These are phyloP conservation scores for Sugiyamaella marilandica DNA, from an alignment of 805 yeast species.

Conservation along the genomic window DNA sequence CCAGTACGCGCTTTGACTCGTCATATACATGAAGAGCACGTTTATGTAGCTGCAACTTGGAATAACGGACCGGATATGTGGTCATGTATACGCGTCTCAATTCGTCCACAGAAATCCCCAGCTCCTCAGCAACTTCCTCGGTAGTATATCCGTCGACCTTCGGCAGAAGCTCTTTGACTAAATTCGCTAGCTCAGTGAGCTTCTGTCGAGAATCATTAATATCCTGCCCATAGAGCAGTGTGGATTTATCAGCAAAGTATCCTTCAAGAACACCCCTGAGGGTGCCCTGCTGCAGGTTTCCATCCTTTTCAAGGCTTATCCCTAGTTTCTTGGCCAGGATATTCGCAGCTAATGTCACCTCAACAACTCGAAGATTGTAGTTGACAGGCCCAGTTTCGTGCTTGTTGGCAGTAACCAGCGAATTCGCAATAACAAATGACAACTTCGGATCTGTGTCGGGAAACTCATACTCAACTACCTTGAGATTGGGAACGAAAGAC, in stretches of 20 bases:
- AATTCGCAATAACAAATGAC: conserved; percentile 58
- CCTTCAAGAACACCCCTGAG: conserved; percentile 60
- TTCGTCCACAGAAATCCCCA: conserved; percentile 41
- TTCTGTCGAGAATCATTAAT: conserved; percentile 37
- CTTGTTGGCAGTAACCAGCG: conserved; percentile 58
- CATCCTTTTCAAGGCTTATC: conserved; percentile 42
- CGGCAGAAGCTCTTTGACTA: conserved; percentile 44
- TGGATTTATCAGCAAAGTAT: conserved; percentile 34
- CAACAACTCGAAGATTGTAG: conserved; percentile 68
- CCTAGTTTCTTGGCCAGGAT: conserved; percentile 48
- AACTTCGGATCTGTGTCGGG: conserved; percentile 44
- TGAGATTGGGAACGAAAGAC: conserved; percentile 55
- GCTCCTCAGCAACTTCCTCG: conserved; percentile 42
- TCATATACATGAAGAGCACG: conserved; percentile 60
- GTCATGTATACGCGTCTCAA: conserved; percentile 44
- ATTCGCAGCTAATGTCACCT: conserved; percentile 63
- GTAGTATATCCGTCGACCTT: conserved; percentile 45
- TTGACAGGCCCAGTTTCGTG: conserved; percentile 65
- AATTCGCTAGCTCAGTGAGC: conserved; percentile 38
- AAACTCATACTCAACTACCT: conserved; percentile 50
- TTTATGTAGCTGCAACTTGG: conserved; percentile 49
- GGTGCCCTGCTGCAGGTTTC: conserved; percentile 53
- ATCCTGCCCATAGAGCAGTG: conserved; percentile 41
- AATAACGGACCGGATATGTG: conserved; percentile 54
- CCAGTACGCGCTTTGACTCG: conserved; percentile 56